These are phyloP conservation scores for Nannochloris sp. DNA, from an alignment of 139 green algal species.

Conservation along the genomic window DNA sequence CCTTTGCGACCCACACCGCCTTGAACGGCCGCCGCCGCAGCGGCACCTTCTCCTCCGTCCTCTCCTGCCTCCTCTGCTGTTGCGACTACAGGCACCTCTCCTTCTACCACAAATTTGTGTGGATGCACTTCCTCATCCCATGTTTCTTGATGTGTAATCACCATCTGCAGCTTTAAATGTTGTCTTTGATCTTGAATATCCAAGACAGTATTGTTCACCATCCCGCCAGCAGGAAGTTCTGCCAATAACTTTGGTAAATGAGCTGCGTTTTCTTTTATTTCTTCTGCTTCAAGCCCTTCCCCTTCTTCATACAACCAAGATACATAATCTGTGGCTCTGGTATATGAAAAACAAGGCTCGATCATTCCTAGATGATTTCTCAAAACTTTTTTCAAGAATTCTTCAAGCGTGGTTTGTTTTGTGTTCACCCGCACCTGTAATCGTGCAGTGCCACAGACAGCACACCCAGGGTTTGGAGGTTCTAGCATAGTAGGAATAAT, in stretches of 20 bases:
- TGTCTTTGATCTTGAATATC: conserved; percentile 69
- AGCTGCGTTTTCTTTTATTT: conserved; percentile 39
- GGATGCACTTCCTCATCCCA: conserved; percentile 8
- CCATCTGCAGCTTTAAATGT: conserved; percentile 53
- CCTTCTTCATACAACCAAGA: conserved; percentile 81
- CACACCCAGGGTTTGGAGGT: conserved; percentile 52
- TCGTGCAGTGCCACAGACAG: conserved; percentile 67
- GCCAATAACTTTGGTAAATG: conserved; percentile 40
- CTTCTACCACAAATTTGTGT: background rate
- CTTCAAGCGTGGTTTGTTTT: conserved; percentile 39
- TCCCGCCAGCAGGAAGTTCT: conserved; percentile 57
- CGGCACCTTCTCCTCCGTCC: background rate
- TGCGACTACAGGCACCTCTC: background rate
- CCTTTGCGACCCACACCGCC: background rate
- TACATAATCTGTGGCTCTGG: conserved; percentile 25
- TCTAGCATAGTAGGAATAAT: conserved; percentile 16
- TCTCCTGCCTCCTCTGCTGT: background rate
- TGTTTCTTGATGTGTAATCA: conserved; percentile 52
- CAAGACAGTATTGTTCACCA: conserved; percentile 52
- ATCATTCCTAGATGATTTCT: conserved; percentile 60
- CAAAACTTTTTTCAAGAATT: conserved; percentile 60
- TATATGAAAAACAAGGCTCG: too few species aligned
- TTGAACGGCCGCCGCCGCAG: background rate
- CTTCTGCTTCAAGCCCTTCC: conserved; percentile 76
- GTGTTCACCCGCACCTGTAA: conserved; percentile 52